Conservation (phyloP, 345 rosid genomes). For the Syzygium aqueum region DNA sequence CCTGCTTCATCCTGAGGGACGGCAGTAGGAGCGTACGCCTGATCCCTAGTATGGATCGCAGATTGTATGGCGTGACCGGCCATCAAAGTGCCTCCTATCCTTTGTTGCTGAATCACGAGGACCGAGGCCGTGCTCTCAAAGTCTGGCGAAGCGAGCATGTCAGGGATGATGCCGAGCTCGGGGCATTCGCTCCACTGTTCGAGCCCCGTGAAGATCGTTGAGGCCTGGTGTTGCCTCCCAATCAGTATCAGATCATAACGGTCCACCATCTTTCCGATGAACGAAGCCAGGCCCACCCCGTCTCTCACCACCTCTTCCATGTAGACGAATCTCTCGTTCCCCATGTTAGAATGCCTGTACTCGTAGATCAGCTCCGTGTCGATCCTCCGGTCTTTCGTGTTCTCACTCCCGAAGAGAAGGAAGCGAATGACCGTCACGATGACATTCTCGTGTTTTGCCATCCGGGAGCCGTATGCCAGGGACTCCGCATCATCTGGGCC, state of each 20-base stretch:
- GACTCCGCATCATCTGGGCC: constrained; percentile 36
- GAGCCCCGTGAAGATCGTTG: constrained; percentile 22
- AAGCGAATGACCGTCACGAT: constrained; percentile 21
- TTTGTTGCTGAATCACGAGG: constrained; percentile 25
- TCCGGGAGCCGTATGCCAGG: constrained; percentile 22
- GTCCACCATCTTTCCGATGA: neutral
- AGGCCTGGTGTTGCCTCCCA: constrained; percentile 19
- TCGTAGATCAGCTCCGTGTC: constrained; percentile 16
- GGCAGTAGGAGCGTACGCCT: neutral
- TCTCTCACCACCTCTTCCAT: constrained; percentile 24
- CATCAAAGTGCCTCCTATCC: constrained; percentile 3
- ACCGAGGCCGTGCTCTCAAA: constrained; percentile 16
- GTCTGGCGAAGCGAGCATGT: constrained; percentile 35
- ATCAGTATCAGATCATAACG: constrained; percentile 25
- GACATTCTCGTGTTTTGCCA: constrained; percentile 17
- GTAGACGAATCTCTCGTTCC: constrained; percentile 17
- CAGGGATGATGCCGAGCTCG: constrained; percentile 35
- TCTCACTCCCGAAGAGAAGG: constrained; percentile 24
- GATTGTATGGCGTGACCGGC: neutral
- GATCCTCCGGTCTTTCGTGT: constrained; percentile 18
- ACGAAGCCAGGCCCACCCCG: constrained; percentile 8
- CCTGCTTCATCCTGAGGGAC: neutral
- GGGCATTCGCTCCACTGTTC: constrained; percentile 39
- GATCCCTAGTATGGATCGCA: neutral
- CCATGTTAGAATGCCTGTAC: constrained; percentile 8